Conservation (phyloP, 2,329 filamentous ascomycete genomes). For the Reticulascus tulasneorum region DNA sequence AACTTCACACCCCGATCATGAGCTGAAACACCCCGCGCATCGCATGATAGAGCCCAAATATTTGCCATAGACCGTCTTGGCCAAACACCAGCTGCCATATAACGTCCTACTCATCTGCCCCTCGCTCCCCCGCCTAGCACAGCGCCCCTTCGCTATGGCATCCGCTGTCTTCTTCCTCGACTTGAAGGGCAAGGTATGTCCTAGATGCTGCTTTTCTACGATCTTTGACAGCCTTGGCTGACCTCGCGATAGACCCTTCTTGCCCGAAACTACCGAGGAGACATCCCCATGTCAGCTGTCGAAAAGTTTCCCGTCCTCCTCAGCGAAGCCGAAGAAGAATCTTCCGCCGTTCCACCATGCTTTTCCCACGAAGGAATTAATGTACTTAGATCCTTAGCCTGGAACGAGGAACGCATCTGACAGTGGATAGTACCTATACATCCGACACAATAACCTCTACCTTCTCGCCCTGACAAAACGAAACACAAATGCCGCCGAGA, state of each 20-base stretch:
- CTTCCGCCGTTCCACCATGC: conserved; percentile 92
- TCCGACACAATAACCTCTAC: conserved; percentile 98
- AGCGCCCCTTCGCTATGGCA: conserved; percentile 67
- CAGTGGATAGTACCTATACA: conserved; percentile 80
- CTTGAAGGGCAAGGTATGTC: conserved; percentile 92
- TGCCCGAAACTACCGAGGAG: conserved; percentile 95
- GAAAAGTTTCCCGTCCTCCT: conserved; percentile 96
- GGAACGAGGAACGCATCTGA: conserved; percentile 13
- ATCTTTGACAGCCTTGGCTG: too few relatives aligned
- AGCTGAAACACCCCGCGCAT: conserved; percentile 2
- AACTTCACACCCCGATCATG: neutral
- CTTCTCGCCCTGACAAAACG: conserved; percentile 96
- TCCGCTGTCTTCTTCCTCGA: conserved; percentile 98
- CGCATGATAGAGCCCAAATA: conserved; percentile 6
- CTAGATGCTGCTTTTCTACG: conserved; percentile 2
- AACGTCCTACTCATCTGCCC: conserved; percentile 18
- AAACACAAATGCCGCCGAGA: conserved; percentile 98
- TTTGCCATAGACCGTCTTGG: conserved; percentile 17
- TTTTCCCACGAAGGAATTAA: conserved; percentile 99
- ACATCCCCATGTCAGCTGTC: conserved; percentile 98
- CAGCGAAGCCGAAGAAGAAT: conserved; percentile 98
- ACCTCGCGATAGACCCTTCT: conserved; percentile 75
- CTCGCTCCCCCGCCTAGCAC: conserved; percentile 20
- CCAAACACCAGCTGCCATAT: conserved; percentile 22
- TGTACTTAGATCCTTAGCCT: conserved; percentile 47